Evolutionary conservation across 805 yeast species (phyloP).

Genomic region (Sugiyamaella lignohabitans): DNA sequence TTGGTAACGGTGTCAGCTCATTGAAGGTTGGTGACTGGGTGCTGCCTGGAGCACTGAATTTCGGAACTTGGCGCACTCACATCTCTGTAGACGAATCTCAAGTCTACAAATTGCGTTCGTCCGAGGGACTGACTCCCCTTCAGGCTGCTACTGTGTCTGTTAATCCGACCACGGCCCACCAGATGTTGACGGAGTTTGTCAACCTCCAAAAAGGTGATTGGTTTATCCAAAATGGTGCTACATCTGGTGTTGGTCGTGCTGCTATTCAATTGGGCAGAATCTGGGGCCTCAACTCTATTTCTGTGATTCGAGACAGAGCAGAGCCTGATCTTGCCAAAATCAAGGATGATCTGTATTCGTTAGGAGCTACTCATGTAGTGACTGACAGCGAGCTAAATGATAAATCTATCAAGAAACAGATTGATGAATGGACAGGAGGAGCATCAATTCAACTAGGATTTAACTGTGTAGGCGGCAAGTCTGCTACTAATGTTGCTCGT

Average conservation of each 20-base stretch:
- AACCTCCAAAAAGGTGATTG: slow-evolving; percentile 64
- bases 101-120: slow-evolving; percentile 26
- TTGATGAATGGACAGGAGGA: slow-evolving; percentile 38
- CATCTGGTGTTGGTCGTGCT: slow-evolving; percentile 87
- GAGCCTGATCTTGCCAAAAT: slow-evolving; percentile 58
- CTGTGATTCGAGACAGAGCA: slow-evolving; percentile 75
- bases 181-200: slow-evolving; percentile 69
- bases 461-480: slow-evolving; percentile 91
- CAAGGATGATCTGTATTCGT: slow-evolving; percentile 45
- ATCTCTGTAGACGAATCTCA: slow-evolving; percentile 48
- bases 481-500: slow-evolving; percentile 74
- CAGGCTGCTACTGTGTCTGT: slow-evolving; percentile 84
- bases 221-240: slow-evolving; percentile 95
- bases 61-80: slow-evolving; percentile 93
- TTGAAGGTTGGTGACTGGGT: slow-evolving; percentile 78
- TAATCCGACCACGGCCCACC: slow-evolving; percentile 88
- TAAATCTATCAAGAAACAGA: slow-evolving; percentile 55
- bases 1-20: slow-evolving; percentile 41
- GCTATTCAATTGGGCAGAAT: slow-evolving; percentile 82
- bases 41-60: slow-evolving; percentile 66
- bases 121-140: slow-evolving; percentile 30
- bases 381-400: slow-evolving; percentile 80
- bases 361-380: slow-evolving; percentile 85
- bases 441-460: slow-evolving; percentile 70
- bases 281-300: slow-evolving; percentile 74